Percentiles rank a stretch among this genome's conserved stretches.
These are phyloP conservation scores for Emergomyces africanus DNA, from an alignment of 2,329 filamentous ascomycete species.

Conservation along the genomic window DNA sequence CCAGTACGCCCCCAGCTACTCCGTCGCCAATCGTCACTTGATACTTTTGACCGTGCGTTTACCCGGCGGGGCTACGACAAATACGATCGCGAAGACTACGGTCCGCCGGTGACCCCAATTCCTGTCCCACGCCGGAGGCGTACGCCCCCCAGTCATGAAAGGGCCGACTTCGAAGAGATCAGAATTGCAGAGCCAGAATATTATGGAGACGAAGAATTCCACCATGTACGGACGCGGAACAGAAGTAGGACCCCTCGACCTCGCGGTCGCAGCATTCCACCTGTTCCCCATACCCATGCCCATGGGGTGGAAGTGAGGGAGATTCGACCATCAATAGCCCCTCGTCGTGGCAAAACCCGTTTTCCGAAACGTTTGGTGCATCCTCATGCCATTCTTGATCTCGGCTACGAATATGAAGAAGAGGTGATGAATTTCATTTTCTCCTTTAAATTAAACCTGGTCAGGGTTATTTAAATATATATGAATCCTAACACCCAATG, in stretches of 20 bases:
- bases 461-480: neutral
- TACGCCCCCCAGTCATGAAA: constrained; percentile 42
- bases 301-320: neutral
- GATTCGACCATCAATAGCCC: constrained; percentile 39
- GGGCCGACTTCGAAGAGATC: constrained; percentile 53
- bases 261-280: constrained; percentile 3
- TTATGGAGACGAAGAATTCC: constrained; percentile 61
- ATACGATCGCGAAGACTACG: constrained; percentile 23
- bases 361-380: constrained; percentile 73
- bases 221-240: constrained; percentile 48
- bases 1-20: constrained; percentile 53
- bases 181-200: constrained; percentile 53
- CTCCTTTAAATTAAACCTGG: neutral
- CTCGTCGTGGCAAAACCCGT: constrained; percentile 77
- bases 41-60: constrained; percentile 75
- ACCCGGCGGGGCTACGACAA: constrained; percentile 37
- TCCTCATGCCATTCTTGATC: constrained; percentile 65
- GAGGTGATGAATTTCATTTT: constrained; percentile 47
- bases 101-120: constrained; percentile 39
- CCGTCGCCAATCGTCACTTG: constrained; percentile 75
- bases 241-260: constrained; percentile 16
- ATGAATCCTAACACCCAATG: constrained; percentile 20
- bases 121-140: constrained; percentile 52
- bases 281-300: no score
- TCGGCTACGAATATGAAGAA: constrained; percentile 76